Percentiles rank a stretch among this genome's conserved stretches.
phyloP scores from a whole-genome alignment of 1,284 basidiomycete genomes.

The Agaricales sp. region DNA sequence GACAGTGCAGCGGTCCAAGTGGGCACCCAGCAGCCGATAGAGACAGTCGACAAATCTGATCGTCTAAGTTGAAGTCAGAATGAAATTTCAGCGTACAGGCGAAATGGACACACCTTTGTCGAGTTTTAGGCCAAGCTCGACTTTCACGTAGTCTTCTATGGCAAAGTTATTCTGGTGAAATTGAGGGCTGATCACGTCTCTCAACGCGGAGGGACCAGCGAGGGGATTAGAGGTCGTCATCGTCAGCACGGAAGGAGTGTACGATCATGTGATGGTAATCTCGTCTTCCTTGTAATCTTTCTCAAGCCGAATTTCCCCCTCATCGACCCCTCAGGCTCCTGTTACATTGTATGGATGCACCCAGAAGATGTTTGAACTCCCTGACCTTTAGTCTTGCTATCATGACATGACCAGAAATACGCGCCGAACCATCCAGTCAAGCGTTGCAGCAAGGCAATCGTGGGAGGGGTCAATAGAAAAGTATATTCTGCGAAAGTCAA shows the following conservation, averaged over 20 bases:
- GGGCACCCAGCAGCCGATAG: conserved; percentile 80
- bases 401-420: no score
- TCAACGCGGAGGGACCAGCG: conserved; percentile 51
- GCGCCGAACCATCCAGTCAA: no score
- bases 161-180: conserved; percentile 90
- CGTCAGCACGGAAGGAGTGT: not conserved
- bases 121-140: conserved; percentile 78
- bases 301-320: no score
- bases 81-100: conserved; percentile 5
- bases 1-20: conserved; percentile 79
- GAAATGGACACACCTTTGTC: conserved; percentile 64
- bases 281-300: no score
- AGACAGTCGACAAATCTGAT: conserved; percentile 83
- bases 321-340: no score
- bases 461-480: no score
- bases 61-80: conserved; percentile 40
- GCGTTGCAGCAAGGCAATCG: no score
- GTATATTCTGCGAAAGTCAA: no score
- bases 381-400: no score
- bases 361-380: no score
- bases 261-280: not conserved
- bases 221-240: conserved; percentile 44
- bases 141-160: conserved; percentile 80
- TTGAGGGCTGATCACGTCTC: conserved; percentile 77
- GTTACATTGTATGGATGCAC: no score